A percentile compares a stretch with the other conserved stretches of the same genome.
Evolutionary conservation across 768 basidiomycete genomes (phyloP).

Genomic region (Tulasnella sp.): DNA sequence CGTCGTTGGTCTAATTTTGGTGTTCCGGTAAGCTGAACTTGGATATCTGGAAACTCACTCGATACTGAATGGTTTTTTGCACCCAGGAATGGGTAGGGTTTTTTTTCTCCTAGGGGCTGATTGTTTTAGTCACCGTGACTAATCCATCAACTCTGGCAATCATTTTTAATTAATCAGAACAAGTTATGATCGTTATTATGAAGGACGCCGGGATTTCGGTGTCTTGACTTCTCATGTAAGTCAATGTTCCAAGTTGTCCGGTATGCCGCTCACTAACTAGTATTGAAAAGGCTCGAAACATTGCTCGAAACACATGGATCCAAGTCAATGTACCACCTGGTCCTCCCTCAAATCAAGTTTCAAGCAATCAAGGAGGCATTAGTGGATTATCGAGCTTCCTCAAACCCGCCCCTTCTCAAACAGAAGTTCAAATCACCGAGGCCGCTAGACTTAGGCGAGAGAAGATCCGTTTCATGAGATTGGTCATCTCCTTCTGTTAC

Average conservation of each 20-base stretch:
- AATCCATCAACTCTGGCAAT: neutral
- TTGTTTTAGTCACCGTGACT: neutral
- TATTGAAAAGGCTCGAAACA: slow-evolving; percentile 39
- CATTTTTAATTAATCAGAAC: slow-evolving; percentile 35
- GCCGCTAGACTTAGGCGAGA: slow-evolving; percentile 16
- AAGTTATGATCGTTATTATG: slow-evolving; percentile 78
- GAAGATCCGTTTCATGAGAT: slow-evolving; percentile 58
- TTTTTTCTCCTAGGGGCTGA: neutral
- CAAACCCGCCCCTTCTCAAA: neutral
- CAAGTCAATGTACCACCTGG: slow-evolving; percentile 46
- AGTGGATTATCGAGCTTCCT: neutral
- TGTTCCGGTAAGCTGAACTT: slow-evolving; percentile 18
- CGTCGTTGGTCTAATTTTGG: slow-evolving; percentile 62
- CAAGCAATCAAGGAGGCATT: neutral
- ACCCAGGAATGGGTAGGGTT: slow-evolving; percentile 48
- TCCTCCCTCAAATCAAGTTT: neutral
- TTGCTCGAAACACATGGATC: slow-evolving; percentile 69
- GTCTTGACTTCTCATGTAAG: slow-evolving; percentile 49
- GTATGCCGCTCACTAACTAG: slow-evolving; percentile 21
- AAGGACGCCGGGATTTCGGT: slow-evolving; percentile 77
- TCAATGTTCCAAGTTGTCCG: slow-evolving; percentile 12
- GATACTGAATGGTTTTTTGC: neutral
- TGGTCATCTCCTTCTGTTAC: slow-evolving; percentile 57
- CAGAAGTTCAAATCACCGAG: neutral
- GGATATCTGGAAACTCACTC: neutral